Base-by-base conservation (phyloP, 768 basidiomycete species). In the Suillus alpinus region DNA sequence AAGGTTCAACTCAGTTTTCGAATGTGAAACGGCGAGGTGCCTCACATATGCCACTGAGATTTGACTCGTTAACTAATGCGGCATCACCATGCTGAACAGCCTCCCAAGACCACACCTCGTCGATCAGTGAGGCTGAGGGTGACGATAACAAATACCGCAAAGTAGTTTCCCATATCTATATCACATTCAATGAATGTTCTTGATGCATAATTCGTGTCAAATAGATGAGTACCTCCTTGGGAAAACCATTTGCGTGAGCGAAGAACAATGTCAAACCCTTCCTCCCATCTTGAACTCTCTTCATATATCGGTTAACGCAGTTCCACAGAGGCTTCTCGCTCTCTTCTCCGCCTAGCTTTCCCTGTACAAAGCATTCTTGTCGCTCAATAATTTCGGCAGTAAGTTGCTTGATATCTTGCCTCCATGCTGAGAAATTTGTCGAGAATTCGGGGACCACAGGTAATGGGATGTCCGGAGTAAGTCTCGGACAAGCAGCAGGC, bases 201-300 rank as follows among this genome's bases (percentile, higher is more conserved):
- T 16, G 31, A 13, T 2, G 23, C 14, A 26, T 7, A 49, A 50
- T 58, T 37, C 14, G 7, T 29, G 14, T 31, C 16, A 41, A 61
- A 31, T 6, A 29, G 13, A 39, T 31, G 34, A 49, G 34, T 23
- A 86, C 91, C 85, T 95, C 93, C 71, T 95, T 95, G 51, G 84
- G 85, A 66, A 95, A 89, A 1, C 95, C 94, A 72, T 92, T 95
- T 2, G 92, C 92, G 70, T 95, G 94, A 4, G 85, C 83, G 51
- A 91, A 77, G 63, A 95, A 82, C 56, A 95, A 72, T 0, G 92
- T 95, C 10, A 91, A 56, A 0, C 88, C 84, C 23, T 14, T 13
- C 1, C 20, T 44, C 34, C 36, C 43, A 14, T 52, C 36, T 26
- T 67, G 69, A 60, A 59, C 56, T 57, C 26, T 41, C 66, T 78